Evolutionary conservation across 192 early-diverging fungal genomes (phyloP), one percentile per base, ranked within the genome.

Genomic region (Mortierella antarctica): DNA sequence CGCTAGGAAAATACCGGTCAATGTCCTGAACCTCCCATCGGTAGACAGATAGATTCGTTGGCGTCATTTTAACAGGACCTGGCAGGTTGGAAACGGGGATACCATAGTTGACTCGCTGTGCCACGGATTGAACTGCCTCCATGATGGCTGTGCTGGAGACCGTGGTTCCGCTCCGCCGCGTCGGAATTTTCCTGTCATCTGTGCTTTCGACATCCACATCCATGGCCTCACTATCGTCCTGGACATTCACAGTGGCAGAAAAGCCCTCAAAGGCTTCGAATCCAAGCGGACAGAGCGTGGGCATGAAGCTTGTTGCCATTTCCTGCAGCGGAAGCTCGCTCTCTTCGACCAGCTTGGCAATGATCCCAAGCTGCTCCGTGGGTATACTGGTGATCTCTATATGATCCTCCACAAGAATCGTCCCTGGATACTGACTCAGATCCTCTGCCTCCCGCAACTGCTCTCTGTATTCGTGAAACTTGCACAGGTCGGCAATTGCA

Each of bases 11-110:
- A n/a, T 64, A 72, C 0, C 49, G 45, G 12, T 67, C 54, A 12
- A 89, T 56, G 70, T 90, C 81, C 55, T 83, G 73, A 6, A 85
- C 85, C 64, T 90, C 88, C 88, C 87, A 89, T 21, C 89, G 69
- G 59, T 62, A 76, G 11, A 90, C 60, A 8, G 81, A 79, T 7
- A 90, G 64, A 66, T 87, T 72, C 13, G 77, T 15, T 46, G 77
- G 77, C 2, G 77, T 80, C 46, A 48, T 47, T 14, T 20, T 11
- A 2, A 67, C 49, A 6, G 50, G 41, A 13, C 42, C 50, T 14
- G 77, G 77, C 2, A 80, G 53, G 21, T 53, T 72, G 2, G 70
- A 71, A 17, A 72, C 47, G 4, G 77, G 58, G 4, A 80, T 41
- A 23, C 77, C 77, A 61, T 80, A 80, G 39, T 80, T 80, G 77